phyloP scores from a whole-genome alignment of 352 stramenopile species.

The Globisporangium sylvaticum region DNA sequence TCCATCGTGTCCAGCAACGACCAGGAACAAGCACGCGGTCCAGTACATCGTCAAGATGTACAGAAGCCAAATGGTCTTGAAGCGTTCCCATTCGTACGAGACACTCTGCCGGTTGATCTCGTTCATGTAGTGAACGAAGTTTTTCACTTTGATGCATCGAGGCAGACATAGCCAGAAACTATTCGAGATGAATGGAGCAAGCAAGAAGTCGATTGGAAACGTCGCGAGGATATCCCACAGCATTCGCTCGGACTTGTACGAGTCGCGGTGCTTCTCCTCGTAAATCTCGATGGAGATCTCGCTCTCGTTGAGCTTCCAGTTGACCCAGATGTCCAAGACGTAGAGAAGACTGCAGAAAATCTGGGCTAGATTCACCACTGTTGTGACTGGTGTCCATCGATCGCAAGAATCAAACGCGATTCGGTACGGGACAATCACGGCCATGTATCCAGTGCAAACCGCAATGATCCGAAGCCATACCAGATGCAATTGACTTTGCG shows the following conservation, averaged over 20 bases:
- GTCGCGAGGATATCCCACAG: conserved; percentile 41
- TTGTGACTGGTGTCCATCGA: conserved; percentile 21
- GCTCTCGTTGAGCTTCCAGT: conserved; percentile 42
- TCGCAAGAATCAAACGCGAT: conserved; percentile 43
- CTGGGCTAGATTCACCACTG: conserved; percentile 25
- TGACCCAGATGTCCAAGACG: conserved; percentile 47
- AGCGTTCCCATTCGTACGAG: conserved; percentile 10
- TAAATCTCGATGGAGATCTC: conserved; percentile 47
- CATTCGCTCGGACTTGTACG: conserved; percentile 39
- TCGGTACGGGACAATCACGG: conserved; percentile 43
- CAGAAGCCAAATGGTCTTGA: conserved; percentile 48
- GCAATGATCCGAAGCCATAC: conserved; percentile 39
- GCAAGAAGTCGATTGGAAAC: conserved; percentile 41
- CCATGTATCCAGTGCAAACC: conserved; percentile 33
- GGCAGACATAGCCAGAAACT: conserved; percentile 38
- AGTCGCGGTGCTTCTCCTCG: conserved; percentile 36
- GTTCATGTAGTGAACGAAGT: conserved; percentile 48
- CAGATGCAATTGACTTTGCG: conserved; percentile 39
- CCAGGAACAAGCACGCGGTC: conserved; percentile 47
- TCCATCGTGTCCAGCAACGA: conserved; percentile 30
- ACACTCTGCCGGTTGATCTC: conserved; percentile 42
- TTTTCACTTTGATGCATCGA: conserved; percentile 50
- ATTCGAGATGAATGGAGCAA: conserved; percentile 11
- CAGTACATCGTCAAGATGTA: conserved; percentile 64
- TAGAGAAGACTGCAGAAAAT: conserved; percentile 38